phyloP scores from a whole-genome alignment of 768 basidiomycete genomes.

The Rossbeevera mucosa region DNA sequence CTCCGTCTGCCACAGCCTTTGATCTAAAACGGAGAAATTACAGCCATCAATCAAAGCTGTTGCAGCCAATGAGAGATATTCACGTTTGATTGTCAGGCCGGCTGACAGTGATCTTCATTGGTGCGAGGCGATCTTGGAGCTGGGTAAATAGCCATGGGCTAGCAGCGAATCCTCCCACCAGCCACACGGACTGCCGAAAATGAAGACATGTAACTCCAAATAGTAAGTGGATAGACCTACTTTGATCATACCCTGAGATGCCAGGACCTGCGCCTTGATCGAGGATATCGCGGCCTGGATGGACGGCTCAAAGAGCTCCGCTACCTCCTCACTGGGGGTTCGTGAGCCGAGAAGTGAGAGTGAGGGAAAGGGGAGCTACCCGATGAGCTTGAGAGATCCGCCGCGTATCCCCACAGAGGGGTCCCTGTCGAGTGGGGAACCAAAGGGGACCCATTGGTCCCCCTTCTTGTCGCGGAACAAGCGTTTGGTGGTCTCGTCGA shows the following conservation, averaged over 20 bases:
- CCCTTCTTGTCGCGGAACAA: conserved; percentile 67
- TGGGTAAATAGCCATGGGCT: conserved; percentile 78
- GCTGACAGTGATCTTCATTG: conserved; percentile 57
- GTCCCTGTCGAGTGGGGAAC: conserved; percentile 77
- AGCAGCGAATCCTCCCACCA: conserved; percentile 81
- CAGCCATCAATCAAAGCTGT: background rate
- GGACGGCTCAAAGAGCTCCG: conserved; percentile 74
- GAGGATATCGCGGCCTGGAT: conserved; percentile 67
- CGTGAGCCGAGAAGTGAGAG: conserved; percentile 2
- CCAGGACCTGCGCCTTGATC: conserved; percentile 67
- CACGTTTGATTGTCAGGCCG: conserved; percentile 79
- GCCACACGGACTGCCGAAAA: conserved; percentile 61
- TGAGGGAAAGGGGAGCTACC: conserved; percentile 40
- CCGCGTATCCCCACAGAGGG: conserved; percentile 60
- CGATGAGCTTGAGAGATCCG: conserved; percentile 67
- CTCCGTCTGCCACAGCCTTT: conserved; percentile 82
- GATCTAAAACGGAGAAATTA: conserved; percentile 44
- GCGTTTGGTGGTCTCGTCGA: conserved; percentile 81
- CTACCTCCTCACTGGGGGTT: conserved; percentile 43
- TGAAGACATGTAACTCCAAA: conserved; percentile 5
- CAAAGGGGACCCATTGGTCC: conserved; percentile 69
- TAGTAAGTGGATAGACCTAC: conserved; percentile 29
- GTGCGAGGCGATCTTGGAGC: conserved; percentile 61
- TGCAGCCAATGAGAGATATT: conserved; percentile 19
- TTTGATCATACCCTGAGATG: conserved; percentile 62